Percentiles rank a stretch among this genome's conserved stretches.
phyloP scores from a whole-genome alignment of 1,139 yeast genomes.

The Arxiozyma slooffiae region DNA sequence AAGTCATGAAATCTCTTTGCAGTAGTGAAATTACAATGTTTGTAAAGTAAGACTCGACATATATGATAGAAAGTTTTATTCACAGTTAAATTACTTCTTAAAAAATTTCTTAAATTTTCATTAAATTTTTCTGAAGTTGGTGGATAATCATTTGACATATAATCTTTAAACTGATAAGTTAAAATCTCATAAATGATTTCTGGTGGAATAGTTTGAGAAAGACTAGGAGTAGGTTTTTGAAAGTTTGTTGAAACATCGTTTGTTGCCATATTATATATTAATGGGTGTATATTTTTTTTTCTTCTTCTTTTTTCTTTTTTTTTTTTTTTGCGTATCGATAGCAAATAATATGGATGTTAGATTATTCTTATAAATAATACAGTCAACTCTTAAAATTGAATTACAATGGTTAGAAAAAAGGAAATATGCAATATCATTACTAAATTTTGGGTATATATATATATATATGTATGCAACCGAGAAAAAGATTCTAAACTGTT shows the following conservation, averaged over 20 bases:
- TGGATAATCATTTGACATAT: conserved; percentile 34
- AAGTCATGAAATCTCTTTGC: conserved; percentile 76
- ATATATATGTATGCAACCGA: background rate
- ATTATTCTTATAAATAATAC: no score
- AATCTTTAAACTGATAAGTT: conserved; percentile 33
- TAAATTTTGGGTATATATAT: background rate
- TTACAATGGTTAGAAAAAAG: background rate
- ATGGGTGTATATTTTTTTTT: background rate
- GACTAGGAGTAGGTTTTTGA: background rate
- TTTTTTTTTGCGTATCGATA: no score
- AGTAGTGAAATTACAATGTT: conserved; percentile 48
- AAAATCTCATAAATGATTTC: conserved; percentile 33
- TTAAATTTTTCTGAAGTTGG: conserved; percentile 30
- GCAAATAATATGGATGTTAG: background rate
- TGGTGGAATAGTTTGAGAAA: conserved; percentile 24
- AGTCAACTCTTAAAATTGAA: no score
- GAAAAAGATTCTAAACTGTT: no score
- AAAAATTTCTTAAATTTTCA: conserved; percentile 30
- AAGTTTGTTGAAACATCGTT: background rate
- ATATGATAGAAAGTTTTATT: conserved; percentile 32
- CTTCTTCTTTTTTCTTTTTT: background rate
- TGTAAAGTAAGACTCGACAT: conserved; percentile 30
- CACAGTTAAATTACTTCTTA: conserved; percentile 32
- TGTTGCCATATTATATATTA: background rate
- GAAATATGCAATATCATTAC: background rate